Percentiles rank a stretch among this genome's conserved stretches.
Conservation (phyloP, 306 rosid species). For the Castanospermum australe region DNA sequence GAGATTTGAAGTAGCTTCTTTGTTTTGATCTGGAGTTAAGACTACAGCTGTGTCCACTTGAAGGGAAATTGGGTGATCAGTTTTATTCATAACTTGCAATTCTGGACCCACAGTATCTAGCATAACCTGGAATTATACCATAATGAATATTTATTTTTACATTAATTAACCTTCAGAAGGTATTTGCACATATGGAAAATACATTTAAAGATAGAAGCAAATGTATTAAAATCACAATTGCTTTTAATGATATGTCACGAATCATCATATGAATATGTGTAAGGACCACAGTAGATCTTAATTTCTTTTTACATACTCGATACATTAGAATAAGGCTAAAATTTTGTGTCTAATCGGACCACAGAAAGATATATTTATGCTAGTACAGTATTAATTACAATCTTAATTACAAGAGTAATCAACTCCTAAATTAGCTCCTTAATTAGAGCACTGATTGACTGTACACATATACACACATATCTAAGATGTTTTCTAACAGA, state of each 20-base stretch:
- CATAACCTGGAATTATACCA: slow-evolving; percentile 66
- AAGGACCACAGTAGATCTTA: not conserved
- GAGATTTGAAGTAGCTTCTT: slow-evolving; percentile 69
- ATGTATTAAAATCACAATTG: not conserved
- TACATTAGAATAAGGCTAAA: too few species aligned
- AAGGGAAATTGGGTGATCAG: slow-evolving; percentile 65
- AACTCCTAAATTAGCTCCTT: too few species aligned
- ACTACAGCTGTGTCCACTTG: slow-evolving; percentile 62
- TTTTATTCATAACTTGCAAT: slow-evolving; percentile 73
- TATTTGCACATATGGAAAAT: not conserved
- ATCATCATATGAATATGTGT: not conserved
- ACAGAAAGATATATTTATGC: too few species aligned
- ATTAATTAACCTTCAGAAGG: slow-evolving; percentile 5
- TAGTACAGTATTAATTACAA: too few species aligned
- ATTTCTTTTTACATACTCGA: not conserved
- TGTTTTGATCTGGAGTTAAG: slow-evolving; percentile 76
- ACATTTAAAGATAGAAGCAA: not conserved
- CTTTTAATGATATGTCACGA: not conserved
- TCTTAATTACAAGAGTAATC: too few species aligned
- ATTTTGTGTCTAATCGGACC: too few species aligned
- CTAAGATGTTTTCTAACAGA: not conserved
- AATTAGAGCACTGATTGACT: too few species aligned
- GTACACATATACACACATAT: too few species aligned
- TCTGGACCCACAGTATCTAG: slow-evolving; percentile 90
- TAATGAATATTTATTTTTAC: not conserved